Conservation (phyloP, 768 basidiomycete genomes). For the Mycena venus region DNA sequence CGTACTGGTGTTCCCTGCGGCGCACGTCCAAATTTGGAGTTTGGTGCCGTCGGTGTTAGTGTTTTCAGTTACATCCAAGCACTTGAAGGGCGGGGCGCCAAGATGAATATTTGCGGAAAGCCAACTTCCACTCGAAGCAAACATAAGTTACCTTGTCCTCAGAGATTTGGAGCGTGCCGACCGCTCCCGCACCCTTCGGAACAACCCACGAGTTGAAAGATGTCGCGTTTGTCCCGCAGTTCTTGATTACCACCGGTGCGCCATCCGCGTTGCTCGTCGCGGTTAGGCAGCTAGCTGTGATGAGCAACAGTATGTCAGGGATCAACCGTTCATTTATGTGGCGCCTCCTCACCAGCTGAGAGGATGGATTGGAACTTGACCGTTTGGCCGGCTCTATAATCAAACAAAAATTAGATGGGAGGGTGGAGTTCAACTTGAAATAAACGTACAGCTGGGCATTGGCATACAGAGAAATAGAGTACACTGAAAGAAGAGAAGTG, state of each 20-base stretch:
- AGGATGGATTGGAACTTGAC: neutral
- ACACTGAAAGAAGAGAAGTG: neutral
- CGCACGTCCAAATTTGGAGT: constrained; percentile 15
- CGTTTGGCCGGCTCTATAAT: constrained; percentile 3
- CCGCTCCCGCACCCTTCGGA: neutral
- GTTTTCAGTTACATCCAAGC: neutral
- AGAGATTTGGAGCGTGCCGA: constrained; percentile 7
- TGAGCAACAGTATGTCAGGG: neutral
- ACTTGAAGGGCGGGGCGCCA: constrained; percentile 1
- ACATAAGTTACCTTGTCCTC: neutral
- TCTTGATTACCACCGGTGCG: constrained; percentile 2
- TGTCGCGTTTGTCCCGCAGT: constrained; percentile 6
- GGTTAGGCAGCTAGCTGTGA: neutral
- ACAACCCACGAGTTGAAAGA: constrained; percentile 13
- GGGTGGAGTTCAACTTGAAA: neutral
- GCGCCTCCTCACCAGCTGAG: neutral
- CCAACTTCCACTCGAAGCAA: neutral
- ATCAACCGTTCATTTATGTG: neutral
- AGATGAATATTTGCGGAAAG: neutral
- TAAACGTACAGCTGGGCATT: constrained; percentile 14
- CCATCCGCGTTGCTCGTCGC: constrained; percentile 6
- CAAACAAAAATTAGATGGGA: neutral
- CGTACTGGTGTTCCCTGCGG: neutral
- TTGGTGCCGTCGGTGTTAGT: too few species aligned
- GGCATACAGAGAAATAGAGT: neutral